A percentile compares a stretch with the other conserved stretches of the same genome.
These are phyloP conservation scores for Pseudocercospora pini-densiflorae DNA, from an alignment of 2,329 filamentous ascomycete genomes.

Conservation along the genomic window DNA sequence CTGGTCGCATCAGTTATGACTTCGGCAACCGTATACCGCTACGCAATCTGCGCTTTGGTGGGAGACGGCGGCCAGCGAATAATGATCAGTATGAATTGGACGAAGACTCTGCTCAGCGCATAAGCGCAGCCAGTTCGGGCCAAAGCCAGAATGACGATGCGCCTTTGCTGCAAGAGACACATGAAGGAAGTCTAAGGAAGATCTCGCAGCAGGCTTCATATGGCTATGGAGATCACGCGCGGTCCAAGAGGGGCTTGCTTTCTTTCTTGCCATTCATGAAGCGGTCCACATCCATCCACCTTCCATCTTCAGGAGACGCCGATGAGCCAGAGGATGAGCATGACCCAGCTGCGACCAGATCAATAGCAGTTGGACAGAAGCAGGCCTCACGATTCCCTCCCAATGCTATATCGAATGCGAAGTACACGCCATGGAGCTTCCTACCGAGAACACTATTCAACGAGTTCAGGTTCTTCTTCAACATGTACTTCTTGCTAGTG, in stretches of 20 bases:
- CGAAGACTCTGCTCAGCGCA: conserved; percentile 43
- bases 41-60: conserved; percentile 61
- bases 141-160: conserved; percentile 68
- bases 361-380: conserved; percentile 73
- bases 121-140: conserved; percentile 51
- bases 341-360: conserved; percentile 70
- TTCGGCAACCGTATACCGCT: conserved; percentile 68
- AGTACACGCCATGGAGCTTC: conserved; percentile 95
- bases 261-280: conserved; percentile 35
- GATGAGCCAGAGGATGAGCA: conserved; percentile 52
- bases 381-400: conserved; percentile 80
- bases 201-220: conserved; percentile 22
- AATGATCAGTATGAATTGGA: conserved; percentile 65
- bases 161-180: conserved; percentile 61
- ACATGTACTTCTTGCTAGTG: conserved; percentile 97
- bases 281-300: conserved; percentile 29
- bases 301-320: conserved; percentile 33
- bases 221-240: conserved; percentile 20
- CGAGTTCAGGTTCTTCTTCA: conserved; percentile 99
- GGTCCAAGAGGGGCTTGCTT: conserved; percentile 32
- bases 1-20: conserved; percentile 39
- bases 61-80: conserved; percentile 48
- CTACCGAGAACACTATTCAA: conserved; percentile 94
- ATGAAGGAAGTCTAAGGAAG: conserved; percentile 19
- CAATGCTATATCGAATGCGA: conserved; percentile 94